These are phyloP conservation scores for Hypoxylon sp. DNA, from an alignment of 2,329 filamentous ascomycete species.

Conservation along the genomic window DNA sequence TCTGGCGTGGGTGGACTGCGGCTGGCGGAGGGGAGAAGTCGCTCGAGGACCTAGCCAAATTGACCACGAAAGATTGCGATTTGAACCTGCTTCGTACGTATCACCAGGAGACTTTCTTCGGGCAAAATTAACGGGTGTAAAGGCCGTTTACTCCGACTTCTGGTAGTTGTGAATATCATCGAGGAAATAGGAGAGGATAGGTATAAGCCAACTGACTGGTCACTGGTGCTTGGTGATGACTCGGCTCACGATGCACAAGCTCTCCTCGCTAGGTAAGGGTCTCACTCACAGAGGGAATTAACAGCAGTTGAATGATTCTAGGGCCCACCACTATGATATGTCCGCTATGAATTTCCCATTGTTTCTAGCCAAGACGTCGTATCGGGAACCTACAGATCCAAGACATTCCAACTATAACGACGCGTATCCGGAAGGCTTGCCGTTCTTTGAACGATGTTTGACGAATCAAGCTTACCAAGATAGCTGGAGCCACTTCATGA, in stretches of 20 bases:
- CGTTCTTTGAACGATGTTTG: conserved; percentile 47
- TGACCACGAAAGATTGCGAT: conserved; percentile 42
- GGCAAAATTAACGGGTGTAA: neutral
- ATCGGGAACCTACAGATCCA: conserved; percentile 45
- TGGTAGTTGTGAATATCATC: conserved; percentile 47
- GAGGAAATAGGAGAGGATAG: conserved; percentile 48
- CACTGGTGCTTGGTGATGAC: conserved; percentile 48
- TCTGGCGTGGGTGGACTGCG: conserved; percentile 47
- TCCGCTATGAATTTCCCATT: conserved; percentile 39
- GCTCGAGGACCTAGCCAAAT: conserved; percentile 36
- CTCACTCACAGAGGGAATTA: neutral
- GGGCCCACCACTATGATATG: conserved; percentile 34
- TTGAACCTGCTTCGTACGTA: conserved; percentile 45
- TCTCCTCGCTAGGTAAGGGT: conserved; percentile 42
- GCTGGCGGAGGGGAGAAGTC: conserved; percentile 39
- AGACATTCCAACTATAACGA: conserved; percentile 45
- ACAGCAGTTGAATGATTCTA: conserved; percentile 16
- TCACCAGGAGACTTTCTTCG: neutral
- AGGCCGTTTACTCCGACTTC: conserved; percentile 50
- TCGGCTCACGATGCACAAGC: conserved; percentile 47
- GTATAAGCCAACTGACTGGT: conserved; percentile 50
- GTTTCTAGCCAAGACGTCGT: conserved; percentile 47
- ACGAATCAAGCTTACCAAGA: conserved; percentile 42
- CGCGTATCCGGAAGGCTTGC: conserved; percentile 36
- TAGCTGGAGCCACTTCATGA: conserved; percentile 50